Evolutionary conservation across 352 stramenopile species (phyloP), one percentile per base, ranked within the genome.

Genomic region (Pythium oligandrum): DNA sequence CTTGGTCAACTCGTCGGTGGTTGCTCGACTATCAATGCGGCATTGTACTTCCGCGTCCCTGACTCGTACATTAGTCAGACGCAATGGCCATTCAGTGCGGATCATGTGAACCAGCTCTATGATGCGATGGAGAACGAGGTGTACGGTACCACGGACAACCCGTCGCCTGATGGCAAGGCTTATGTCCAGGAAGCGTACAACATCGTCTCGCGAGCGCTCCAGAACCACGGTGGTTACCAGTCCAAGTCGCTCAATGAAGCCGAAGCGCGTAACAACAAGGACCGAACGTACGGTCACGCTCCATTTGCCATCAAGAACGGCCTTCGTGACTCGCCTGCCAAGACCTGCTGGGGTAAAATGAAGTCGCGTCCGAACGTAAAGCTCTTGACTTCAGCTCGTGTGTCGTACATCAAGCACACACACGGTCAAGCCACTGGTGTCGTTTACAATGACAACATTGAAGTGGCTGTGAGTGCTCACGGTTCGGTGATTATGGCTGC

Each of bases 21-120:
- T 12, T 92, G 73, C 44, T 90, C 75, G 26, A 83, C 75, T 11
- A 85, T 95, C 61, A 95, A 96, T 56, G 83, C 65, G 36, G 84
- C 87, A 59, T 70, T 96, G 4, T 93, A 92, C 68, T 83, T 95
- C 50, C 75, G 82, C 33, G 72, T 72, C 1, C 64, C 77, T 0
- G 68, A 88, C 46, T 55, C 63, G 5, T 88, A 75, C 64, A 63
- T 76, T 4, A 64, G 53, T 37, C 62, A 66, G 26, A 62, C 61
- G 9, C 57, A 63, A 33, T 88, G 77, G 77, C 77, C 77, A 0
- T 77, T 85, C 46, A 62, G 74, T 32, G 50, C 83, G 5, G 48
- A 56, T 6, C 72, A 88, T 39, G 90, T 93, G 58, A 79, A 87
- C 33, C 17, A 49, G 12, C 83, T 81, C 59, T 83, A 84, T 54